Percentiles rank a stretch among this genome's conserved stretches.
phyloP scores from a whole-genome alignment of 495 filamentous ascomycete genomes.

The Parachaetomium inaequale region DNA sequence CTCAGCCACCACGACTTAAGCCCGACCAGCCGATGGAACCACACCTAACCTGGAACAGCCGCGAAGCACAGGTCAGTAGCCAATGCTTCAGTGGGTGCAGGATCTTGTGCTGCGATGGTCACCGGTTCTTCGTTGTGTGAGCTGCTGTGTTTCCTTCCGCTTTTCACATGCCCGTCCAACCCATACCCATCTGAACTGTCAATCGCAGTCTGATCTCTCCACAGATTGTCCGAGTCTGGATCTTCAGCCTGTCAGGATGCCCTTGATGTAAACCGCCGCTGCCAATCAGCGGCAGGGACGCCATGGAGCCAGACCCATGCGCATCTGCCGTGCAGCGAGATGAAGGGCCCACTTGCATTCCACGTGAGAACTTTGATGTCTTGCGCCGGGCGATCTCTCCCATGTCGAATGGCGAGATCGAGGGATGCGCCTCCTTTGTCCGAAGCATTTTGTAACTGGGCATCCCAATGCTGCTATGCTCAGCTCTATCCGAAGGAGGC shows the following conservation, averaged over 20 bases:
- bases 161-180: too few relatives aligned
- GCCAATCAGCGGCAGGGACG: not conserved
- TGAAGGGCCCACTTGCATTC: slow-evolving; percentile 6
- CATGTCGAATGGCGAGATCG: not conserved
- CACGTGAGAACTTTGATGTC: not conserved
- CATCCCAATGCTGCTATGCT: too few relatives aligned
- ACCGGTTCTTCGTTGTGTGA: too few relatives aligned
- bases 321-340: slow-evolving; percentile 1
- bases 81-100: not conserved
- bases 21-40: not conserved
- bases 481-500: too few relatives aligned
- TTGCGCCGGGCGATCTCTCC: not conserved
- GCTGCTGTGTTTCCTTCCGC: too few relatives aligned
- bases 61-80: not conserved
- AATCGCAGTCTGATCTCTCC: too few relatives aligned
- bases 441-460: not conserved
- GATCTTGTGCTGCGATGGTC: not conserved
- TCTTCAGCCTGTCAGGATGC: not conserved
- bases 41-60: not conserved
- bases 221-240: not conserved
- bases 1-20: not conserved
- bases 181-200: too few relatives aligned
- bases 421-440: too few relatives aligned
- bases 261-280: not conserved
- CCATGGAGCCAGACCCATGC: not conserved